A percentile compares a stretch with the other conserved stretches of the same genome.
Evolutionary conservation across 2,329 filamentous ascomycete species (phyloP).

Genomic region (Conoideocrella luteorostrata): DNA sequence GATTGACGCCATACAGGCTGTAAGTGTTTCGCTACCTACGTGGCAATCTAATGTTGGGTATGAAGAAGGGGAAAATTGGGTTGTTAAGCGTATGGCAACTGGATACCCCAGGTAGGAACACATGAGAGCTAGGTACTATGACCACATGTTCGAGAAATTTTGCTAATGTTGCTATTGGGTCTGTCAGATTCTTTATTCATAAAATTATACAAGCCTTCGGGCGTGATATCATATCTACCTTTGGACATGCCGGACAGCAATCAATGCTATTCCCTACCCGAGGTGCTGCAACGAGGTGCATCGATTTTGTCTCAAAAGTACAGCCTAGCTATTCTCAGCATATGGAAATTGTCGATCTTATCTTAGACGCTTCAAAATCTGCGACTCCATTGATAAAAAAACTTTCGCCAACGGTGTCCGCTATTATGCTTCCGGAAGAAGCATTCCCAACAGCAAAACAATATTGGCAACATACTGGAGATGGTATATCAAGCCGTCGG

Average conservation of each 20-base stretch:
- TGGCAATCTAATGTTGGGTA: conserved; percentile 90
- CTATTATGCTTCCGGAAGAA: conserved; percentile 64
- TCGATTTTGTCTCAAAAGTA: conserved; percentile 61
- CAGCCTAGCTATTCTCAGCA: conserved; percentile 42
- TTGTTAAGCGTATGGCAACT: conserved; percentile 76
- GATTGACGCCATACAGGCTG: conserved; percentile 53
- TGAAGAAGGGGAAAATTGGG: conserved; percentile 85
- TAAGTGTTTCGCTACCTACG: conserved; percentile 91
- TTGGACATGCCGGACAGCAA: conserved; percentile 56
- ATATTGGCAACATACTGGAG: conserved; percentile 95
- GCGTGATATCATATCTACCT: conserved; percentile 55
- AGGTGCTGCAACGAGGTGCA: conserved; percentile 63
- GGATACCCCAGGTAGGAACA: conserved; percentile 74
- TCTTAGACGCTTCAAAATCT: conserved; percentile 49
- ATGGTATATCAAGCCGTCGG: conserved; percentile 83
- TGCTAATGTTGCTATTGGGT: no score
- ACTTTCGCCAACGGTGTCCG: conserved; percentile 56
- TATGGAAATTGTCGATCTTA: conserved; percentile 55
- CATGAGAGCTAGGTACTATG: no score
- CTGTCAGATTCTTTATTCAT: conserved; percentile 85
- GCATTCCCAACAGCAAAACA: conserved; percentile 73
- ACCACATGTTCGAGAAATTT: no score
- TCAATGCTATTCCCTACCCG: conserved; percentile 80
- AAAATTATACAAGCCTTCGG: conserved; percentile 71
- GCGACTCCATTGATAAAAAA: conserved; percentile 45